Evolutionary conservation across 2,329 filamentous ascomycete genomes (phyloP), one percentile per base, ranked within the genome.

Genomic region (Talaromyces sp.): DNA sequence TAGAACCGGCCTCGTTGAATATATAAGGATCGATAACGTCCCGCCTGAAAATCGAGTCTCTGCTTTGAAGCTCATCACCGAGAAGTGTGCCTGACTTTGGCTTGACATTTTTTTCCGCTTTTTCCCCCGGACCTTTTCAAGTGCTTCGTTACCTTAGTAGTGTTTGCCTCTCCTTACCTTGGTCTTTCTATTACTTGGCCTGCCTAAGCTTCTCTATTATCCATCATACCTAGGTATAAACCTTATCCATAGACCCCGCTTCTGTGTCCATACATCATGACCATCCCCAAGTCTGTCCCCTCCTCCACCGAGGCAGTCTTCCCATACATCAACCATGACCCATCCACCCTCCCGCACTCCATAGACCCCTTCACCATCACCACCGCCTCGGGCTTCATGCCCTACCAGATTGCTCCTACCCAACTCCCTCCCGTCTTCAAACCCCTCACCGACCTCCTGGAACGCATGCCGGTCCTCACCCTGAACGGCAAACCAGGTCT

Each of bases 381-480:
- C 33, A 79, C 79, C 14, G 74, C 75, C 1, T 80, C 79, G 47
- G 81, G 80, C 19, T 82, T 82, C 69, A 69, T 82, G 24, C 81
- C 80, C 27, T 78, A 77, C 67, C 70, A 70, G 45, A 73, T 74
- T 49, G 76, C 79, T 22, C 73, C 79, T 49, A 71, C 71, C 59
- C 76, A 82, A 10, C 86, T 97, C 0, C 93, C 93, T 22, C 70
- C 83, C 14, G 90, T 90, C 75, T 97, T 97, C 74, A 84, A 87
- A 41, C 80, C 86, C 3, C 83, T 96, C 39, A 88, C 91, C 76
- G 87, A 86, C 27, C 83, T 96, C 67, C 84, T 94, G 37, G 83
- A 87, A 66, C 87, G 88, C 66, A 91, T 95, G 86, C 92, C 93
- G 31, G 89, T 97, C 75, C 87, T 87, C 80, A 95, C 86, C 60